Conservation (phyloP, 2,329 filamentous ascomycete species). For the Magnaporthiopsis incrustans region DNA sequence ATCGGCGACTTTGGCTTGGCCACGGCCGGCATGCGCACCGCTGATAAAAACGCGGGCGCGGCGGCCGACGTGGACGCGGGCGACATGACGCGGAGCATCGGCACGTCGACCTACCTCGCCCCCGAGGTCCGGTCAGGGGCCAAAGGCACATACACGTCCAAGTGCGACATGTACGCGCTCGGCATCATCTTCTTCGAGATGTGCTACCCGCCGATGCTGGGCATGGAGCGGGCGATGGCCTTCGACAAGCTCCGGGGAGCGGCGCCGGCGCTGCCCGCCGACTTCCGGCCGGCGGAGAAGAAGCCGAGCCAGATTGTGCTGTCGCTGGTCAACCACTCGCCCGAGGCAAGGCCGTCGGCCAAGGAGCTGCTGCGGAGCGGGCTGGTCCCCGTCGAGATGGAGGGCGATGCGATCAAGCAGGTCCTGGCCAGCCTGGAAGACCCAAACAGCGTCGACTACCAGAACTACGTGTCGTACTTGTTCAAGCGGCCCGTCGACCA, state of each 20-base stretch:
- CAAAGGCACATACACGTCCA: constrained; percentile 75
- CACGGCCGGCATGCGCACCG: constrained; percentile 72
- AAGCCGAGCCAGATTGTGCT: constrained; percentile 72
- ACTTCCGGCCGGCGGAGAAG: constrained; percentile 63
- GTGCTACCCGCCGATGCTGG: constrained; percentile 61
- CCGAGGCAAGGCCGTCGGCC: constrained; percentile 74
- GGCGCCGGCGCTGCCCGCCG: constrained; percentile 59
- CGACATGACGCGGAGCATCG: constrained; percentile 64
- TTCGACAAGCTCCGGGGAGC: constrained; percentile 62
- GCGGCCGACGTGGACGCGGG: constrained; percentile 31
- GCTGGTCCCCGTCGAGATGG: constrained; percentile 82
- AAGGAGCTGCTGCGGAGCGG: constrained; percentile 76
- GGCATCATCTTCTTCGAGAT: constrained; percentile 99
- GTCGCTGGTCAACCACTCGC: constrained; percentile 73
- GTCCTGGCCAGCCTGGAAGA: constrained; percentile 76
- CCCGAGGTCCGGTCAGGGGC: constrained; percentile 78
- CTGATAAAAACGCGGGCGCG: constrained; percentile 40
- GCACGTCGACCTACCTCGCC: constrained; percentile 85
- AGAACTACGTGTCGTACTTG: constrained; percentile 78
- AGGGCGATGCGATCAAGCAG: constrained; percentile 82
- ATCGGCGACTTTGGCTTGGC: constrained; percentile 96
- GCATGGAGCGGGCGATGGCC: constrained; percentile 56
- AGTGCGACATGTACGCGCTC: constrained; percentile 83
- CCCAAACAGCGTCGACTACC: constrained; percentile 77
- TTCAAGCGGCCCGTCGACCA: constrained; percentile 70